These are phyloP conservation scores for Phytopythium ostracodes DNA, from an alignment of 352 stramenopile genomes.

Conservation along the genomic window DNA sequence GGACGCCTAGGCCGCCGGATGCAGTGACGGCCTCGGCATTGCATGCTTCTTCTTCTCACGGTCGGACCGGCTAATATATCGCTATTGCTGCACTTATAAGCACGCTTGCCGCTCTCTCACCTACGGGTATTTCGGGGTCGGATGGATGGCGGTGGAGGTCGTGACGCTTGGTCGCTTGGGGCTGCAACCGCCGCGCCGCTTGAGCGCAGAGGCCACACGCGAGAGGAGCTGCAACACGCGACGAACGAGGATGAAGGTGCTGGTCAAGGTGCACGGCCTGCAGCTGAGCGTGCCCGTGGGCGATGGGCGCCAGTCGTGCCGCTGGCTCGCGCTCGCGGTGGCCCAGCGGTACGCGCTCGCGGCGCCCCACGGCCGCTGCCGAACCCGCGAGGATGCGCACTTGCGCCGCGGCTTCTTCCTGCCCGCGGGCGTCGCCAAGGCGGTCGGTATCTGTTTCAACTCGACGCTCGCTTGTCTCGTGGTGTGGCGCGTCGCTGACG, in stretches of 20 bases:
- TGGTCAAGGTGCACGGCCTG: conserved; percentile 63
- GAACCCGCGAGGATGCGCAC: conserved; percentile 71
- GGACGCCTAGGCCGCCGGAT: conserved; percentile 19
- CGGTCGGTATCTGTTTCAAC: conserved; percentile 7
- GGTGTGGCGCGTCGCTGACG: too few species aligned
- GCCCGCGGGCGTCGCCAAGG: conserved; percentile 46
- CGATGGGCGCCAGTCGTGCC: conserved; percentile 69
- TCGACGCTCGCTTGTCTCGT: not conserved
- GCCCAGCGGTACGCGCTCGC: conserved; percentile 72
- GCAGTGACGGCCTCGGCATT: not conserved
- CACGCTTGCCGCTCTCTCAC: not conserved
- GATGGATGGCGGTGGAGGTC: not conserved
- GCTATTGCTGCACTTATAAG: not conserved
- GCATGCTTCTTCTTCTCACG: not conserved
- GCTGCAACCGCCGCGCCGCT: not conserved
- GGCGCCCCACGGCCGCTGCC: conserved; percentile 59
- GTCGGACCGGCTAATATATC: not conserved
- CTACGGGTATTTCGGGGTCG: not conserved
- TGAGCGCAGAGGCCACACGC: not conserved
- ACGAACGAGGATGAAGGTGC: conserved; percentile 42
- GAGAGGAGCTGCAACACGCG: too few species aligned
- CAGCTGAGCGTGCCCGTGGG: conserved; percentile 77
- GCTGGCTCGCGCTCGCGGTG: conserved; percentile 80
- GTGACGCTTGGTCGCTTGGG: not conserved
- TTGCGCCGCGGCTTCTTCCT: conserved; percentile 81